Base-by-base conservation (phyloP, 1,139 yeast species). In the Nakaseomyces bracarensis region DNA sequence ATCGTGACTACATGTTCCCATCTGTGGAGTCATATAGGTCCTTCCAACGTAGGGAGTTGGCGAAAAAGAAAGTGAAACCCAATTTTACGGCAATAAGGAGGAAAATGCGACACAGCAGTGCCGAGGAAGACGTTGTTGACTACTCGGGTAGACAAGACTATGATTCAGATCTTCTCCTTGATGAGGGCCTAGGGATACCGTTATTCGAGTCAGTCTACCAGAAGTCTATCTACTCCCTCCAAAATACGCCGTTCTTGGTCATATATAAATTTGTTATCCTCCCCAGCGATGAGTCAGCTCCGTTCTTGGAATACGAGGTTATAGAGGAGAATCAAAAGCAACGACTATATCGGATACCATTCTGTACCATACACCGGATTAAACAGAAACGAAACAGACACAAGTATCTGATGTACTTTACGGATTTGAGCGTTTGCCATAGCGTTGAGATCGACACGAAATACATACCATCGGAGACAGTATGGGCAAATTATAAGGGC, bases 371-470 rank as follows among this genome's bases (percentile, higher is more conserved):
- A 18, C 18, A 28, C 19, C 6, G 31, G 7, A 28, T 28, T 18
- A 28, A 28, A 10, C 31, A 28, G 31, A 28, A 28, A 15, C 31
- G 31, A 10, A 5, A 13, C 3, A 28, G 18, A 14, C 31, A 28
- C 31, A 28, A 28, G 31, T 28, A 28, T 10, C 18, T 28, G 11
- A 28, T 28, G 31, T 28, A 28, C 18, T 28, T 28, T 18, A 28
- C 7, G 5, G 14, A 10, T 15, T 4, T 28, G 31, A 10, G 25
- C 9, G 7, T 22, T 10, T 7, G 8, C 19, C 31, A 28, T 10
- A 28, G 31, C 18, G 18, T 28, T 6, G 31, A 28, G 31, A 28
- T 28, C 10, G 31, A 28, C 19, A 28, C 31, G 10, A 28, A 13
- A 18, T 28, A 28, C n/a, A 28, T 28, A 6, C 31, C 31, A 6